A percentile compares a stretch with the other conserved stretches of the same genome.
phyloP scores from a whole-genome alignment of 2,329 filamentous ascomycete genomes.

The Sporothrix schenckii region DNA sequence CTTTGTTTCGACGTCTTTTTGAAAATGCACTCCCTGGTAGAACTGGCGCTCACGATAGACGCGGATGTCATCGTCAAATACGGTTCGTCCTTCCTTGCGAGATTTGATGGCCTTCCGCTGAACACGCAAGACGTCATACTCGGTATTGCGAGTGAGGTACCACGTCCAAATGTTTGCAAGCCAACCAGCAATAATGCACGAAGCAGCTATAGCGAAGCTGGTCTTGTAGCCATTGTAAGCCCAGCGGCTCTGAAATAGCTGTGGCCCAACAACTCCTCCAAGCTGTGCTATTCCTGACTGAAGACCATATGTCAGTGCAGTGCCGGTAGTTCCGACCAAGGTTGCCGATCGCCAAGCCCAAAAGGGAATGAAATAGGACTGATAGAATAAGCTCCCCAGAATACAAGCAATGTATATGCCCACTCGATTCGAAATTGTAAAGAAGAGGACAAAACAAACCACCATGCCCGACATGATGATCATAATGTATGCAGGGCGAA shows the following conservation, averaged over 20 bases:
- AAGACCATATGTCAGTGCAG: slow-evolving; percentile 50
- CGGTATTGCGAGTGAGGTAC: slow-evolving; percentile 39
- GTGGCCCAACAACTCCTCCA: slow-evolving; percentile 48
- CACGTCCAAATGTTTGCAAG: slow-evolving; percentile 39
- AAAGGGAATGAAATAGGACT: slow-evolving; percentile 50
- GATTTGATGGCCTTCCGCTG: too few species aligned
- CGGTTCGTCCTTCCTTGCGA: too few species aligned
- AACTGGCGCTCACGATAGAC: too few species aligned
- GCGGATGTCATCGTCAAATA: too few species aligned
- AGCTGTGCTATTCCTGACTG: slow-evolving; percentile 50
- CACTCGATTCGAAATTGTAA: slow-evolving; percentile 44
- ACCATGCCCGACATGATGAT: slow-evolving; percentile 47
- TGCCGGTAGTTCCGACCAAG: slow-evolving; percentile 46
- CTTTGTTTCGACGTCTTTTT: neutral
- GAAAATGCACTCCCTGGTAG: too few species aligned
- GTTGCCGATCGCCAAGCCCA: slow-evolving; percentile 47
- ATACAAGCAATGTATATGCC: slow-evolving; percentile 51
- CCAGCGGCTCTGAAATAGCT: slow-evolving; percentile 42
- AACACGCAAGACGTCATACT: slow-evolving; percentile 37
- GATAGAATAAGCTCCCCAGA: slow-evolving; percentile 50
- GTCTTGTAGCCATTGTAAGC: slow-evolving; percentile 44
- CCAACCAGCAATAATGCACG: slow-evolving; percentile 37
- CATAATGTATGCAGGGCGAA: slow-evolving; percentile 47
- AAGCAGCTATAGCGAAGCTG: slow-evolving; percentile 39
- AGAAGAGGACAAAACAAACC: slow-evolving; percentile 50